Evolutionary conservation across 2,329 filamentous ascomycete genomes (phyloP), one percentile per base, ranked within the genome.

Genomic region (Trichoderma breve): DNA sequence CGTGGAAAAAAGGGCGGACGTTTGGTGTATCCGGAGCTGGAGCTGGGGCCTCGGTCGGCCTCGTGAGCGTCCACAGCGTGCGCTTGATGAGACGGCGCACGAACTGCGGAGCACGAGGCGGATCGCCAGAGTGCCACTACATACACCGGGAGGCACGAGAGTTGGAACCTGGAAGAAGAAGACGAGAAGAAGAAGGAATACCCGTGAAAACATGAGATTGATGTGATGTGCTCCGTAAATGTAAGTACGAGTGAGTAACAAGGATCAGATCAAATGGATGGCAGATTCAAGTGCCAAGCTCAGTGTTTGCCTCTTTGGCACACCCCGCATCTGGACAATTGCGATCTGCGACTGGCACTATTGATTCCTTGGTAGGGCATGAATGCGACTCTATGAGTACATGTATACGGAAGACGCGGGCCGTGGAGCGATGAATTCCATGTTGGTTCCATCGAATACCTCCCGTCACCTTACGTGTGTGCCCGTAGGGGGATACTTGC

Each of bases 311-410:
- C 39, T 18, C 34, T 57, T 51, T 69, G 66, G 36, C 28, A 30
- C 43, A 63, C 67, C 67, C 67, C 67, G 67, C 67, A 70, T 70
- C 57, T 51, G 39, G 34, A 47, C 39, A 53, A 62, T 70, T 51
- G 36, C 39, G 55, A 60, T 70, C 57, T 70, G 39, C 66, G 57
- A 28, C 36, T 32, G 26, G 66, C 39, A 60, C 34, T 32, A 60
- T 69, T 60, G 51, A 60, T 30, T 58, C 34, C 26, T 18, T 32
- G 47, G 63, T 53, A 51, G 18, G 8, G n/a, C 32, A 15, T 47
- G 36, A 36, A 69, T 60, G 66, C 66, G 21, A 69, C 66, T 32
- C 24, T 68, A 24, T 3, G 24, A 24, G 24, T 24, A 21, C 24
- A n/a, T 34, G 63, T 55, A 18, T 3, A 24, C 57, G 66, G 66